A percentile compares a stretch with the other conserved stretches of the same genome.
Evolutionary conservation across 2,329 filamentous ascomycete genomes (phyloP).

Genomic region (Diaporthe nobilis): DNA sequence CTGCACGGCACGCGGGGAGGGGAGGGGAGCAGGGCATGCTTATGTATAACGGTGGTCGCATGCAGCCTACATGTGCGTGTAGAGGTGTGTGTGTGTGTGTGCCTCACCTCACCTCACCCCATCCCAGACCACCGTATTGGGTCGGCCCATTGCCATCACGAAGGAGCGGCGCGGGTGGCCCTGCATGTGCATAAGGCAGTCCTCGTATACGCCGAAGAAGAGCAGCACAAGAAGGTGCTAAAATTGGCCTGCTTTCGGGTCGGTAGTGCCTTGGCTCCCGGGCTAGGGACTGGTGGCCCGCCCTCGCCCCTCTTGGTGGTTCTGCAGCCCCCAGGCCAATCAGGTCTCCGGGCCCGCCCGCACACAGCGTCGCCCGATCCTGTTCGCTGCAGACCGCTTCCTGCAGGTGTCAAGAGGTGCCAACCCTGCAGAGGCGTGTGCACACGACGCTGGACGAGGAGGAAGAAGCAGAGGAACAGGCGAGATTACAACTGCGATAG

Average conservation of each 20-base stretch:
- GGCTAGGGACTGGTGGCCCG: not conserved
- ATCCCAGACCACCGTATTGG: not conserved
- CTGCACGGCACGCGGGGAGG: not conserved
- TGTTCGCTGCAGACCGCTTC: conserved; percentile 18
- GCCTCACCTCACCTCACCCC: conserved; percentile 2
- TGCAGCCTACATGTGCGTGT: conserved; percentile 6
- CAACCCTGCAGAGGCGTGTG: not conserved
- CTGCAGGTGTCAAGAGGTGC: conserved; percentile 31
- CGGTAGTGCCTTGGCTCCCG: conserved; percentile 28
- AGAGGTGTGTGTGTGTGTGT: not conserved
- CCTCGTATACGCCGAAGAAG: conserved; percentile 31
- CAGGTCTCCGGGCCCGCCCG: not conserved
- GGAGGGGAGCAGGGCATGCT: conserved; percentile 7
- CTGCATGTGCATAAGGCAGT: conserved; percentile 31
- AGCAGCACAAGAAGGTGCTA: conserved; percentile 10
- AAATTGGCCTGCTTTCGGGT: conserved; percentile 21
- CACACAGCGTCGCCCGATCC: conserved; percentile 20
- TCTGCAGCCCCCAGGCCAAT: conserved; percentile 26
- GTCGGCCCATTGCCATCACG: not conserved
- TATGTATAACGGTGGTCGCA: conserved; percentile 17
- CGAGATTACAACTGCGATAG: not conserved
- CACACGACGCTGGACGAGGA: not conserved
- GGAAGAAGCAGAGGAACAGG: not conserved
- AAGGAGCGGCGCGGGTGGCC: conserved; percentile 21
- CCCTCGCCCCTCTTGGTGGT: not conserved